These are phyloP conservation scores for Hypoxylon fragiforme DNA, from an alignment of 495 filamentous ascomycete species.

Conservation along the genomic window DNA sequence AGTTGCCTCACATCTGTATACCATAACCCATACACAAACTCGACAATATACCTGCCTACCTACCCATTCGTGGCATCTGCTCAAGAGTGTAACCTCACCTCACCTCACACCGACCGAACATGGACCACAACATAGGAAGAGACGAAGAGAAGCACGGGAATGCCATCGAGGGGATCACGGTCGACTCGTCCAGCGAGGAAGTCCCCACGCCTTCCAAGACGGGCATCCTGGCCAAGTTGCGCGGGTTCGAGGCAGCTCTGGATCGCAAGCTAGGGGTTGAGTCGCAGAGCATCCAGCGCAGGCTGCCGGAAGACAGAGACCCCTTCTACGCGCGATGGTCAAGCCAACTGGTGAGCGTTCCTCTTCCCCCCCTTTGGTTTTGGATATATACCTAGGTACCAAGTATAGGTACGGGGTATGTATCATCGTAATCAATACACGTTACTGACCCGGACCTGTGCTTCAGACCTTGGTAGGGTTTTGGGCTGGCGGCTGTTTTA, in stretches of 20 bases:
- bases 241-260: conserved; percentile 51
- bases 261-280: conserved; percentile 60
- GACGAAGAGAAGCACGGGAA: conserved; percentile 19
- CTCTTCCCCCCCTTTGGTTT: no score
- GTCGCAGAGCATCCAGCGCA: conserved; percentile 54
- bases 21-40: no score
- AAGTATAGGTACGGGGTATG: no score
- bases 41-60: no score
- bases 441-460: background rate
- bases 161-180: background rate
- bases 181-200: conserved; percentile 19
- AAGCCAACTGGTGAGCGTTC: conserved; percentile 40
- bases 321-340: conserved; percentile 39
- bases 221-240: conserved; percentile 19
- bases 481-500: conserved; percentile 58
- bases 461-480: conserved; percentile 30
- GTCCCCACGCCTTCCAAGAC: background rate
- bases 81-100: background rate
- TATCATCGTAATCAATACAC: no score
- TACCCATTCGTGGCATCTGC: background rate
- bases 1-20: no score
- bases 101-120: background rate
- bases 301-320: conserved; percentile 51
- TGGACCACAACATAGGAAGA: conserved; percentile 5
- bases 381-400: background rate